Evolutionary conservation across 192 early-diverging fungal genomes (phyloP), one percentile per base, ranked within the genome.

Genomic region (Gamsiella multidivaricata): DNA sequence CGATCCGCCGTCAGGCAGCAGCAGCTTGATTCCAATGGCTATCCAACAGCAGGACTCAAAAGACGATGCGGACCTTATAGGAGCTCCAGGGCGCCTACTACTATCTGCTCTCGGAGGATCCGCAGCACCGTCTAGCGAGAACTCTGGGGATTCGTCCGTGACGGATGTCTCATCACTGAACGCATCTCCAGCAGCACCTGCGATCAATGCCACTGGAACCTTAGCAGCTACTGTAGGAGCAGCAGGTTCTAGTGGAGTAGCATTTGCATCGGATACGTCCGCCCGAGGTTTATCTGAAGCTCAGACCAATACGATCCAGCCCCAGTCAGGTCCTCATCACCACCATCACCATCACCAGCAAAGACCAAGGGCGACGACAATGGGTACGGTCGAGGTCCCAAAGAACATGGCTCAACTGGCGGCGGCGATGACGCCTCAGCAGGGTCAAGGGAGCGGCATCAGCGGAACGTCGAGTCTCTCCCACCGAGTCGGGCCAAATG

Each of bases 341-440:
- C 54, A 15, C 47, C 46, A 25, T 58, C 70, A 18, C 3, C 74
- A 78, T 22, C 58, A 61, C 0, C 65, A 67, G 2, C 59, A 78
- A 2, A 47, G 74, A n/a, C 74, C 74, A 10, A 57, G 74, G 55
- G 74, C 74, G n/a, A 78, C 74, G 8, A 78, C 74, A 1, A 68
- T 78, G 74, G 74, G 74, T 8, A 78, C 74, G 9, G 74, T 78
- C 15, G 74, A 62, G 42, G 65, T 78, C 0, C 74, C 74, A 18
- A 78, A 78, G 65, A 78, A 78, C 39, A 78, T 78, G 74, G 74
- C 61, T 22, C 74, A 78, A n/a, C 41, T 78, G 14, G 74, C 74
- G 9, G 74, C 74, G 4, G 74, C 53, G 1, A 78, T 78, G 58
- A 69, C 65, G 5, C 74, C 74, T 8, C 62, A 66, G 5, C 63